Conservation (phyloP, 768 basidiomycete species). For the Trametes meyenii region DNA sequence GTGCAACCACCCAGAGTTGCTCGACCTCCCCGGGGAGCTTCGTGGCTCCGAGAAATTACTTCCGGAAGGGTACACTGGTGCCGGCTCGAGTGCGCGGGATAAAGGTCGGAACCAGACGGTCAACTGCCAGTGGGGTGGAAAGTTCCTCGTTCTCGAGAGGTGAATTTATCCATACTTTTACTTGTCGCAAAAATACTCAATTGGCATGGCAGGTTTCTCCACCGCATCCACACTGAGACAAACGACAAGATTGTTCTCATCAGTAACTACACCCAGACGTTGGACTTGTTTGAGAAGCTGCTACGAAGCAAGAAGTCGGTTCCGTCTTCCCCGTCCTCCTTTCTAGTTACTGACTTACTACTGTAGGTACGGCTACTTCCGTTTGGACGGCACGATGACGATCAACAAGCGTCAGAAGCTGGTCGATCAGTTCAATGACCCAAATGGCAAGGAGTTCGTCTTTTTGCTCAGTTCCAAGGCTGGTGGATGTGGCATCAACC, state of each 20-base stretch:
- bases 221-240: slow-evolving; percentile 78
- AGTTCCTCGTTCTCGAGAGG: slow-evolving; percentile 93
- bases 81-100: slow-evolving; percentile 44
- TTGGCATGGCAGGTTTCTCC: slow-evolving; percentile 66
- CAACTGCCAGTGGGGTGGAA: slow-evolving; percentile 85
- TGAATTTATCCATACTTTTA: slow-evolving; percentile 34
- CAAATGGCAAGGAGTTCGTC: slow-evolving; percentile 89
- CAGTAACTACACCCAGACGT: slow-evolving; percentile 94
- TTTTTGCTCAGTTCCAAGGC: slow-evolving; percentile 95
- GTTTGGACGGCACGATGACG: slow-evolving; percentile 93
- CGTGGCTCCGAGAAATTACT: slow-evolving; percentile 80
- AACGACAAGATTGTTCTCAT: slow-evolving; percentile 96
- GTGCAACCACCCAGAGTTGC: slow-evolving; percentile 92
- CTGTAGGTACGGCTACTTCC: slow-evolving; percentile 86
- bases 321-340: background rate
- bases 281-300: slow-evolving; percentile 90
- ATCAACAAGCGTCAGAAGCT: slow-evolving; percentile 92
- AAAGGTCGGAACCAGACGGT: slow-evolving; percentile 52
- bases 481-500: slow-evolving; percentile 95
- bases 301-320: slow-evolving; percentile 82
- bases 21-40: slow-evolving; percentile 84
- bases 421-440: slow-evolving; percentile 95
- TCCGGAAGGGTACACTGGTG: slow-evolving; percentile 78
- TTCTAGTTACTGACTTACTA: background rate
- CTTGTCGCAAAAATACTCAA: background rate